Conservation (phyloP, 176 grass and related monocot genomes). For the Ensete glaucum region DNA sequence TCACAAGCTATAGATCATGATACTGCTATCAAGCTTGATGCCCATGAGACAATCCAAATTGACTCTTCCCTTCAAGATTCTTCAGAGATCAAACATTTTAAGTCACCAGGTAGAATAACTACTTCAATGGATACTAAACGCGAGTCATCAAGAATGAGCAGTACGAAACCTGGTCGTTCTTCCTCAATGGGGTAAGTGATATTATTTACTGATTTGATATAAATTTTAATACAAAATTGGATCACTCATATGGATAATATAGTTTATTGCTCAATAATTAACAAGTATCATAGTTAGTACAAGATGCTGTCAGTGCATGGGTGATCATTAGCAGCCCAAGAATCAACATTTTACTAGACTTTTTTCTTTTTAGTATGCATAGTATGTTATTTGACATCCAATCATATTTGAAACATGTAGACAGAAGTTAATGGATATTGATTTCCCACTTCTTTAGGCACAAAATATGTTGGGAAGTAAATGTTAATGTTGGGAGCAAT, state of each 20-base stretch:
- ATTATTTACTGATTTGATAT: neutral
- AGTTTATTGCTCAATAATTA: neutral
- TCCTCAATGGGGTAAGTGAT: constrained; percentile 65
- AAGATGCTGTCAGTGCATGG: no score
- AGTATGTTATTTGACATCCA: no score
- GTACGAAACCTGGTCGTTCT: constrained; percentile 34
- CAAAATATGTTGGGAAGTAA: no score
- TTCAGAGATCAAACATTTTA: constrained; percentile 21
- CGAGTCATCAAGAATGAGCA: constrained; percentile 31
- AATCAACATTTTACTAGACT: neutral
- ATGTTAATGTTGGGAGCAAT: no score
- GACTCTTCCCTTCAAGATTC: constrained; percentile 26
- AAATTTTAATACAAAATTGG: neutral
- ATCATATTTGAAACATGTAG: no score
- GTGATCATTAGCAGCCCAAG: neutral
- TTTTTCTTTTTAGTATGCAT: no score
- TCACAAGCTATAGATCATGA: constrained; percentile 26
- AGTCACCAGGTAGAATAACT: constrained; percentile 39
- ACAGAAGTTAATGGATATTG: no score
- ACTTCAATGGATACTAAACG: constrained; percentile 46
- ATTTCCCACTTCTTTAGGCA: no score
- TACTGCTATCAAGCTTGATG: constrained; percentile 23
- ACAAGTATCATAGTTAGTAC: neutral
- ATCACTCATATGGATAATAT: neutral
- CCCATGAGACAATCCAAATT: constrained; percentile 30